phyloP scores from a whole-genome alignment of 2,329 filamentous ascomycete species.

The Phialemonium atrogriseum region DNA sequence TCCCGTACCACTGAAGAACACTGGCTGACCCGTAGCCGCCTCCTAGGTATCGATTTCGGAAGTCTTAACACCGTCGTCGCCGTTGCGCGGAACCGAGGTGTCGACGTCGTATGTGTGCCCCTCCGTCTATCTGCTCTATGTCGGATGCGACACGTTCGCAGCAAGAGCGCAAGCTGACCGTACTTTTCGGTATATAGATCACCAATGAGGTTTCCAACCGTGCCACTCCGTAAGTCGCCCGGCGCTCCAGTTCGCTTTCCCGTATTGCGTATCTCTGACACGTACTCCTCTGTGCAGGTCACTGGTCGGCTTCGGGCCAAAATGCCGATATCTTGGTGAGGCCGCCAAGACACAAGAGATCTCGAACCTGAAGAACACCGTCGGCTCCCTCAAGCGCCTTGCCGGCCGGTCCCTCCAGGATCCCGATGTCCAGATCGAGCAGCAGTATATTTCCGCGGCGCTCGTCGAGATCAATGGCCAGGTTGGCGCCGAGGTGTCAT shows the following conservation, averaged over 20 bases:
- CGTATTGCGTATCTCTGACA: too few relatives aligned
- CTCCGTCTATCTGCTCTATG: slow-evolving; percentile 8
- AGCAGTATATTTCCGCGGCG: slow-evolving; percentile 78
- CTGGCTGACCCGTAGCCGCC: slow-evolving; percentile 8
- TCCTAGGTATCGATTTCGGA: slow-evolving; percentile 80
- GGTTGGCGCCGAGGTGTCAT: slow-evolving; percentile 88
- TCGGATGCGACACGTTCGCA: too few relatives aligned
- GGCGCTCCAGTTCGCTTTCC: slow-evolving; percentile 8
- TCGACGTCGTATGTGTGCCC: slow-evolving; percentile 83
- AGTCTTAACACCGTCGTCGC: slow-evolving; percentile 95
- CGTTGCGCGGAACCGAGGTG: slow-evolving; percentile 95
- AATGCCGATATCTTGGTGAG: slow-evolving; percentile 90
- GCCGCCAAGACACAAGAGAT: slow-evolving; percentile 97
- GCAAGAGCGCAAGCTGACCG: slow-evolving; percentile 1
- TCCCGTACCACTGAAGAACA: slow-evolving; percentile 4
- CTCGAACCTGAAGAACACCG: slow-evolving; percentile 98
- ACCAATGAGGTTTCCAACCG: slow-evolving; percentile 99
- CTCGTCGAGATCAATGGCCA: slow-evolving; percentile 89
- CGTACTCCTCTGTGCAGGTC: slow-evolving; percentile 46
- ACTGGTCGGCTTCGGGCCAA: slow-evolving; percentile 89
- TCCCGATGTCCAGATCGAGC: slow-evolving; percentile 87
- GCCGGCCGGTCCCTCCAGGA: slow-evolving; percentile 80
- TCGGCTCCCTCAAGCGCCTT: slow-evolving; percentile 85
- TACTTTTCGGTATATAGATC: slow-evolving; percentile 50
- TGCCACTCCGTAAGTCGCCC: slow-evolving; percentile 77